A percentile compares a stretch with the other conserved stretches of the same genome.
These are phyloP conservation scores for Climacium dendroides DNA, from an alignment of 225 moss, liverwort and hornwort genomes.

Conservation along the genomic window DNA sequence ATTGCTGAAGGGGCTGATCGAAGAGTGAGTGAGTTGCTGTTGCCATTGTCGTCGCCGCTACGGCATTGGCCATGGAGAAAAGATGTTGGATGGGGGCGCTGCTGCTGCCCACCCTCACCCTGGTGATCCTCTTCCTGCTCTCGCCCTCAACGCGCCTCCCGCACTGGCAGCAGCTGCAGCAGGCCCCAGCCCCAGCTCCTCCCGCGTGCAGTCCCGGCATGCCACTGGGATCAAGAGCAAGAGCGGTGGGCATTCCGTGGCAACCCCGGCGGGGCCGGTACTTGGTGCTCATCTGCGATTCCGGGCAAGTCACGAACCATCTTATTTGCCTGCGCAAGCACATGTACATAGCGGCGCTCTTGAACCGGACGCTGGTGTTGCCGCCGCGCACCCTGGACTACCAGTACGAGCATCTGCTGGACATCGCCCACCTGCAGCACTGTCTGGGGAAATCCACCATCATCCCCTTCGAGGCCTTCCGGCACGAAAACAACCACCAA, in stretches of 20 bases:
- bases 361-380: slow-evolving; percentile 35
- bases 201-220: neutral
- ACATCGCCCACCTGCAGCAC: slow-evolving; percentile 19
- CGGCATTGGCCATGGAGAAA: neutral
- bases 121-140: slow-evolving; percentile 3
- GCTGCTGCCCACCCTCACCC: slow-evolving; percentile 5
- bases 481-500: neutral
- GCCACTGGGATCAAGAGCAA: neutral
- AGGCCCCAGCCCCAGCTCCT: neutral
- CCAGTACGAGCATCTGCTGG: slow-evolving; percentile 29
- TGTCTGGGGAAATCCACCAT: slow-evolving; percentile 20
- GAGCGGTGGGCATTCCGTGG: slow-evolving; percentile 13
- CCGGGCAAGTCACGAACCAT: slow-evolving; percentile 44
- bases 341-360: slow-evolving; percentile 28
- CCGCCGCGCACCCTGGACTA: slow-evolving; percentile 28
- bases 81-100: slow-evolving; percentile 6
- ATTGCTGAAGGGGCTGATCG: neutral
- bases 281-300: slow-evolving; percentile 32
- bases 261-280: neutral
- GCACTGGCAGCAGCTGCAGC: neutral
- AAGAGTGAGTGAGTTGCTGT: neutral
- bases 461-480: slow-evolving; percentile 13
- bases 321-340: slow-evolving; percentile 48
- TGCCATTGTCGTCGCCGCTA: neutral
- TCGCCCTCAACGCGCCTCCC: neutral